A percentile compares a stretch with the other conserved stretches of the same genome.
Conservation (phyloP, 331 rosid genomes). For the Acacia pycnantha region DNA sequence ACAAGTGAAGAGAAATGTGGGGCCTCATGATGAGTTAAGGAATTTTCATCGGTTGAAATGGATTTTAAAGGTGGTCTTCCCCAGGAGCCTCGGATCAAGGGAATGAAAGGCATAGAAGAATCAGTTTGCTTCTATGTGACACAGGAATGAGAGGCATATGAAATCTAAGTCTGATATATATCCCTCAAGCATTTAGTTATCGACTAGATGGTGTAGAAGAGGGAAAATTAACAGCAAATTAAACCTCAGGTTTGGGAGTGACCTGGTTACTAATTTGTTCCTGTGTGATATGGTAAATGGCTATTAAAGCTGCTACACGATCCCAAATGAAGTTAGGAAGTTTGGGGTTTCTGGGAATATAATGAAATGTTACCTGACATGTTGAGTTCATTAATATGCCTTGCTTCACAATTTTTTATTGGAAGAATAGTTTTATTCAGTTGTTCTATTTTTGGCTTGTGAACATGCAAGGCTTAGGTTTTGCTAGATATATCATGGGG, state of each 20-base stretch:
- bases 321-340: slow-evolving; percentile 13
- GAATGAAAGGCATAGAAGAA: slow-evolving; percentile 21
- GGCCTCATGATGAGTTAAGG: slow-evolving; percentile 9
- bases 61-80: slow-evolving; percentile 9
- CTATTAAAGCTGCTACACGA: not conserved
- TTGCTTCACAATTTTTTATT: not conserved
- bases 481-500: not conserved
- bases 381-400: not conserved
- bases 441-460: not conserved
- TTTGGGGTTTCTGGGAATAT: slow-evolving; percentile 1
- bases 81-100: slow-evolving; percentile 5
- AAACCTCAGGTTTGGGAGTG: slow-evolving; percentile 37
- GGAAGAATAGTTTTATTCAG: not conserved
- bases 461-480: not conserved
- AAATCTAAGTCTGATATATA: slow-evolving; percentile 35
- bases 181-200: slow-evolving; percentile 51
- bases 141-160: slow-evolving; percentile 51
- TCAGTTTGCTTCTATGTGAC: slow-evolving; percentile 44
- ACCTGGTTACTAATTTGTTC: slow-evolving; percentile 34
- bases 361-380: not conserved
- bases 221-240: slow-evolving; percentile 36
- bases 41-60: slow-evolving; percentile 41
- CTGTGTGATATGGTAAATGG: slow-evolving; percentile 2
- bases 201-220: slow-evolving; percentile 46
- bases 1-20: slow-evolving; percentile 12